Base-by-base conservation (phyloP, 1,284 basidiomycete species). In the Neolentinus lepideus region DNA sequence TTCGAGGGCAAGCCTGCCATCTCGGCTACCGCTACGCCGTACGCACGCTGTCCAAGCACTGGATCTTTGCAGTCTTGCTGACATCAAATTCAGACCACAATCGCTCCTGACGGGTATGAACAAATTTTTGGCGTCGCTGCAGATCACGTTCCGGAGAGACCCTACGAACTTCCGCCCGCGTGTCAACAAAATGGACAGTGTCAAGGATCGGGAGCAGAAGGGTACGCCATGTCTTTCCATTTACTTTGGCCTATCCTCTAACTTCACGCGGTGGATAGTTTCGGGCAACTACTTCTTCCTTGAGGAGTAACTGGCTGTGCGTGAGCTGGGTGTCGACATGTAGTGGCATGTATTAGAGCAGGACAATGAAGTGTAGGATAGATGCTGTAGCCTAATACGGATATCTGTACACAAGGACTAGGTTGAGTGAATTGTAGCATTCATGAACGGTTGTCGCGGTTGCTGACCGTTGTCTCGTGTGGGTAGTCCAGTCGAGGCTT, bases 131-230 rank as follows among this genome's bases (percentile, higher is more conserved):
- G 87, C 90, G 3, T 92, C 88, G 9, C 78, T 98, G 26, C 91
- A 97, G 71, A 94, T 98, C 67, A 98, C 94, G 4, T 98, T 98
- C 85, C 81, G 94, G 58, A 85, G 95, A 66, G 95, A 98, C 73
- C 94, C 94, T 25, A 94, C 92, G 59, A 96, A 96, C 75, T 96
- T 84, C 76, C 79, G 90, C 57, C 93, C 94, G 47, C 84, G 94
- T 56, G 94, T 98, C 61, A 98, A 98, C 80, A 98, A 98, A 77
- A 68, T 85, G 60, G 78, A 94, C 71, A 94, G 92, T 73, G 80
- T 95, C 65, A 95, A 96, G 74, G 94, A 98, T 69, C 83, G 88
- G 61, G 93, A 97, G 72, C 94, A 98, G 75, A 98, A 97, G 76
- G 65, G 91, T 91, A 65, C 45, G 81, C 71, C 54, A 8, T 46